Conservation (phyloP, 75 land plant genomes). For the Sequoiadendron giganteum region DNA sequence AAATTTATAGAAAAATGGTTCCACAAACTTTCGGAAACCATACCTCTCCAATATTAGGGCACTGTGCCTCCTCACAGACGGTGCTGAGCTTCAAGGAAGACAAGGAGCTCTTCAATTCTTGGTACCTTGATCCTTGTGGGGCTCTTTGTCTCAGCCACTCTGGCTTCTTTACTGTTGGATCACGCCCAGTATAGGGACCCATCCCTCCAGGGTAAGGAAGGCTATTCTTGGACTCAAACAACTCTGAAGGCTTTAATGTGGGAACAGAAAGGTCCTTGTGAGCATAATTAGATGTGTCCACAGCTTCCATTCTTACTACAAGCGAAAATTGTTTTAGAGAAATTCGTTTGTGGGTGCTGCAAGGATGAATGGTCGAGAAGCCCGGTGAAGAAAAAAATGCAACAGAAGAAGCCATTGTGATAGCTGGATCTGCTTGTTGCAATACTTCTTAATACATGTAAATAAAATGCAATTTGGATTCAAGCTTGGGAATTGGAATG, state of each 20-base stretch:
- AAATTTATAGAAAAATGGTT: not conserved
- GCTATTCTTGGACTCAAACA: constrained; percentile 21
- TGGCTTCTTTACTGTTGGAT: constrained; percentile 87
- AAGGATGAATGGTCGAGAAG: not conserved
- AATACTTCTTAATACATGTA: not conserved
- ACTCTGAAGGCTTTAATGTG: constrained; percentile 17
- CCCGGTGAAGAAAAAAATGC: not conserved
- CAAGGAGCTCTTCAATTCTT: constrained; percentile 60
- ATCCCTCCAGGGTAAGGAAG: constrained; percentile 72
- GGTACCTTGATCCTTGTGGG: constrained; percentile 74
- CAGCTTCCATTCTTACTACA: not conserved
- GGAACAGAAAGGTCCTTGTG: not conserved
- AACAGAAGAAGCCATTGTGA: not conserved
- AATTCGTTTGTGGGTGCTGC: not conserved
- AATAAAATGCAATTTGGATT: not conserved
- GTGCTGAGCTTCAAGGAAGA: constrained; percentile 76
- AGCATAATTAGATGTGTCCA: not conserved
- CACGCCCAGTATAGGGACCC: constrained; percentile 85
- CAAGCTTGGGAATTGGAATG: not conserved
- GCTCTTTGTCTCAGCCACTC: constrained; percentile 92
- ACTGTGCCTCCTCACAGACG: constrained; percentile 96
- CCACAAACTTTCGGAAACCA: not conserved
- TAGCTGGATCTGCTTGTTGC: not conserved
- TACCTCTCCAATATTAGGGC: constrained; percentile 97
- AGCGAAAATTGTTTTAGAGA: not conserved